Evolutionary conservation across 2,329 filamentous ascomycete species (phyloP).

Genomic region (Pyrenophora graminea): DNA sequence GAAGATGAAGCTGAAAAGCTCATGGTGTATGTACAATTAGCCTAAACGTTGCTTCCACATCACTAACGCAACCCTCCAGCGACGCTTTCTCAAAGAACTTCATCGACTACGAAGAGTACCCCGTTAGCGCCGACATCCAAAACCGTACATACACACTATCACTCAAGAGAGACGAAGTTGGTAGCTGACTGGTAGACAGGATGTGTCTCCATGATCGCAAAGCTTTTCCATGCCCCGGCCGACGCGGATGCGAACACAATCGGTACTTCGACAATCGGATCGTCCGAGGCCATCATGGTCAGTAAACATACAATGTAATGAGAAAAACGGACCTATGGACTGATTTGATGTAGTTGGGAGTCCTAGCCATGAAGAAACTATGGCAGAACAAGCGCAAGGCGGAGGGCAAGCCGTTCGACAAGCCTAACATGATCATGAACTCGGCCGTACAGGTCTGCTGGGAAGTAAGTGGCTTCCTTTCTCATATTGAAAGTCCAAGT

Average conservation of each 20-base stretch:
- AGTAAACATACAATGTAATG: not conserved
- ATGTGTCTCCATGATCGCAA: slow-evolving; percentile 64
- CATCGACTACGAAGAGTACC: slow-evolving; percentile 57
- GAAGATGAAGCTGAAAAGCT: slow-evolving; percentile 95
- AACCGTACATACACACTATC: slow-evolving; percentile 75
- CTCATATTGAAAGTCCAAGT: too few relatives aligned
- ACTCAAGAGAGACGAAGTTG: slow-evolving; percentile 72
- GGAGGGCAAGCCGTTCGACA: slow-evolving; percentile 77
- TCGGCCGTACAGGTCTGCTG: slow-evolving; percentile 96
- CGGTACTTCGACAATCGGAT: slow-evolving; percentile 86
- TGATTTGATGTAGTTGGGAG: slow-evolving; percentile 58
- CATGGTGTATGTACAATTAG: slow-evolving; percentile 68
- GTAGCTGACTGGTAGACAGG: slow-evolving; percentile 14
- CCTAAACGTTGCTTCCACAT: not conserved
- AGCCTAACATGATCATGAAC: slow-evolving; percentile 93
- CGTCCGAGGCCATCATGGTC: slow-evolving; percentile 74
- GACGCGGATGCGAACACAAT: slow-evolving; percentile 66
- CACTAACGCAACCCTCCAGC: slow-evolving; percentile 20
- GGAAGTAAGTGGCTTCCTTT: slow-evolving; percentile 56
- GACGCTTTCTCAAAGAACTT: slow-evolving; percentile 95
- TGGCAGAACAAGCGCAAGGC: slow-evolving; percentile 88
- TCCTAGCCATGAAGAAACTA: slow-evolving; percentile 91
- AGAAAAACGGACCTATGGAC: not conserved
- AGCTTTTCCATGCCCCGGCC: slow-evolving; percentile 78
- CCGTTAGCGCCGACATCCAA: slow-evolving; percentile 63